Percentiles rank a stretch among this genome's conserved stretches.
Evolutionary conservation across 805 yeast genomes (phyloP).

Genomic region (Diddensiella transvaalensis): DNA sequence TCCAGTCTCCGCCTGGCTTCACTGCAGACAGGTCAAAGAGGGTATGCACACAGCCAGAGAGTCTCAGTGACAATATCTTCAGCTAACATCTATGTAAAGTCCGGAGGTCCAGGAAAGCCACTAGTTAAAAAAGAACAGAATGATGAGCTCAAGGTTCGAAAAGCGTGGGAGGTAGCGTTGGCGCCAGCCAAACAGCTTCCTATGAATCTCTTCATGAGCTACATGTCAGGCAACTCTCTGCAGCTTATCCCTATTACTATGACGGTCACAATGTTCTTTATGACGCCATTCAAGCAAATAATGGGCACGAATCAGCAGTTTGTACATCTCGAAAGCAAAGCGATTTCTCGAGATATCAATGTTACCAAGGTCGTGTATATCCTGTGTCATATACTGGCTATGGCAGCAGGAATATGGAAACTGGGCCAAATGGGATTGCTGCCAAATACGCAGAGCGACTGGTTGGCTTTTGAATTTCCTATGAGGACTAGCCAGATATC

Average conservation of each 20-base stretch:
- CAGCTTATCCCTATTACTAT: constrained; percentile 90
- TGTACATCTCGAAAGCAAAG: constrained; percentile 30
- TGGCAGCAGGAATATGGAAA: constrained; percentile 81
- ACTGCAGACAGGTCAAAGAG: constrained; percentile 6
- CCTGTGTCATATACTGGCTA: constrained; percentile 47
- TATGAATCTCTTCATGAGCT: constrained; percentile 85
- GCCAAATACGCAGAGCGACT: constrained; percentile 83
- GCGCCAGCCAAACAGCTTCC: constrained; percentile 85
- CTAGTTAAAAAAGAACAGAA: background rate
- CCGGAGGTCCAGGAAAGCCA: background rate
- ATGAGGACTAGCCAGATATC: constrained; percentile 25
- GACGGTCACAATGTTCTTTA: constrained; percentile 74
- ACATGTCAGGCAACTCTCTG: constrained; percentile 85
- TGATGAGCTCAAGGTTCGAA: constrained; percentile 38
- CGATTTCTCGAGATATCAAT: constrained; percentile 28
- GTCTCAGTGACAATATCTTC: background rate
- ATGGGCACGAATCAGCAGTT: constrained; percentile 56
- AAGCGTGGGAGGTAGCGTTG: constrained; percentile 83
- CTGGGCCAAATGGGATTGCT: constrained; percentile 83
- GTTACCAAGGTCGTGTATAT: constrained; percentile 48
- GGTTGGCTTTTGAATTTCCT: constrained; percentile 80
- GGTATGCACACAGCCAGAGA: constrained; percentile 2
- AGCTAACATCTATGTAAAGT: background rate
- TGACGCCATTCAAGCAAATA: constrained; percentile 71
- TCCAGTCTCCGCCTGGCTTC: constrained; percentile 2